phyloP scores from a whole-genome alignment of 2,329 filamentous ascomycete species.

The Clarireedia paspali region DNA sequence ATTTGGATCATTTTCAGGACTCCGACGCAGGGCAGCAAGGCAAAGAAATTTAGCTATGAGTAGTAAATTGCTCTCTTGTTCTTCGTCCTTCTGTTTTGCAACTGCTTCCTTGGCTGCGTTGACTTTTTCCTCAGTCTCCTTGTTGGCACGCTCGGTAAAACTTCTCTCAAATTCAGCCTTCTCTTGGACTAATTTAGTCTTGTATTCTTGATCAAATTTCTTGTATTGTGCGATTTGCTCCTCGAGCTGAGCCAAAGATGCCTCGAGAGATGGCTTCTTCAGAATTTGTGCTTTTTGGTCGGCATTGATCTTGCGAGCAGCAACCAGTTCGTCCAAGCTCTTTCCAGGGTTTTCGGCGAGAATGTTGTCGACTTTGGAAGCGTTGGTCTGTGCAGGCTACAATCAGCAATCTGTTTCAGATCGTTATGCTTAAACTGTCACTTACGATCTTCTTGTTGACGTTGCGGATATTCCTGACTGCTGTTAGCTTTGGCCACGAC shows the following conservation, averaged over 20 bases:
- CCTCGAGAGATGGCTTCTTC: constrained; percentile 67
- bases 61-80: constrained; percentile 57
- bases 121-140: constrained; percentile 40
- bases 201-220: constrained; percentile 68
- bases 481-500: constrained; percentile 7
- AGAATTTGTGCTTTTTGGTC: constrained; percentile 71
- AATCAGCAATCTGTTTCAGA: constrained; percentile 14
- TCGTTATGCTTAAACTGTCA: constrained; percentile 13
- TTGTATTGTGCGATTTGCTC: constrained; percentile 68
- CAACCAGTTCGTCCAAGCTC: constrained; percentile 65
- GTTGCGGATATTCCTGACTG: constrained; percentile 76
- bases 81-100: constrained; percentile 42
- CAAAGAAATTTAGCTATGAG: constrained; percentile 73
- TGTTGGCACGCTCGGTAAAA: constrained; percentile 41
- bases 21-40: constrained; percentile 67
- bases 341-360: constrained; percentile 62
- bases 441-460: constrained; percentile 89
- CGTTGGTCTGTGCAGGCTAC: constrained; percentile 47
- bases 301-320: constrained; percentile 65
- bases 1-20: constrained; percentile 53
- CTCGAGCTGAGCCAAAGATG: constrained; percentile 61
- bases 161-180: constrained; percentile 54
- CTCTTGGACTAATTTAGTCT: constrained; percentile 48
- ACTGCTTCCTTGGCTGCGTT: constrained; percentile 36
- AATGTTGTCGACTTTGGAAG: constrained; percentile 63